Evolutionary conservation across 257 asterid genomes (phyloP).

Genomic region (Ajuga chamaepitys): DNA sequence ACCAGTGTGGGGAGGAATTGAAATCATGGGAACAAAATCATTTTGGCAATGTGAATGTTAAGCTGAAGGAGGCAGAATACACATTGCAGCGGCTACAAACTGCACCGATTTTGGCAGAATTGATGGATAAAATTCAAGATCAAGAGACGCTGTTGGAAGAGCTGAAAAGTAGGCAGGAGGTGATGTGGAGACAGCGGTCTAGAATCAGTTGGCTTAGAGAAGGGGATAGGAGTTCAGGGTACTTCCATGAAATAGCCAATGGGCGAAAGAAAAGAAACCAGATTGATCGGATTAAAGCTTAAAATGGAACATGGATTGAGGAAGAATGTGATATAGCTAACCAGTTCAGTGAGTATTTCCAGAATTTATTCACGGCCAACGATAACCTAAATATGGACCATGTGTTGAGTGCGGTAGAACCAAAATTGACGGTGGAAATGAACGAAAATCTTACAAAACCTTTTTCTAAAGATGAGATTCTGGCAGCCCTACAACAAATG

Average conservation of each 20-base stretch:
- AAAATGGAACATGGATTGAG: background rate
- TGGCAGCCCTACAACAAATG: background rate
- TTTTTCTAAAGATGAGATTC: background rate
- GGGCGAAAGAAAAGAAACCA: background rate
- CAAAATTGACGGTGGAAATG: background rate
- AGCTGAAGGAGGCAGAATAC: too few species aligned
- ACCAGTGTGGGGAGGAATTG: too few species aligned
- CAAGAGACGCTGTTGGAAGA: too few species aligned
- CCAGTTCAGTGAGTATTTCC: too few species aligned
- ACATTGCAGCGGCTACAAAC: background rate
- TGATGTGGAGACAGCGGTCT: background rate
- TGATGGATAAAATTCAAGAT: too few species aligned
- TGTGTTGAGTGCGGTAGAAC: background rate
- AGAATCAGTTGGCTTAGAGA: background rate
- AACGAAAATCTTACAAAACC: background rate
- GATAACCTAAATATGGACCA: background rate
- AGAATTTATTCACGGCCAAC: background rate
- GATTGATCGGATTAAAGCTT: background rate
- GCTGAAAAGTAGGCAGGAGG: background rate
- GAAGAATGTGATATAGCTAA: background rate
- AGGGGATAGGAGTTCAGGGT: background rate
- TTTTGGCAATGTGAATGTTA: too few species aligned
- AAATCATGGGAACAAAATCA: too few species aligned
- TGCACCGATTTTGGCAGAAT: too few species aligned
- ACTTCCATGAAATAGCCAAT: background rate